Evolutionary conservation across 169 alveolate genomes (phyloP), one percentile per base, ranked within the genome.

Genomic region (Eimeria necatrix): DNA sequence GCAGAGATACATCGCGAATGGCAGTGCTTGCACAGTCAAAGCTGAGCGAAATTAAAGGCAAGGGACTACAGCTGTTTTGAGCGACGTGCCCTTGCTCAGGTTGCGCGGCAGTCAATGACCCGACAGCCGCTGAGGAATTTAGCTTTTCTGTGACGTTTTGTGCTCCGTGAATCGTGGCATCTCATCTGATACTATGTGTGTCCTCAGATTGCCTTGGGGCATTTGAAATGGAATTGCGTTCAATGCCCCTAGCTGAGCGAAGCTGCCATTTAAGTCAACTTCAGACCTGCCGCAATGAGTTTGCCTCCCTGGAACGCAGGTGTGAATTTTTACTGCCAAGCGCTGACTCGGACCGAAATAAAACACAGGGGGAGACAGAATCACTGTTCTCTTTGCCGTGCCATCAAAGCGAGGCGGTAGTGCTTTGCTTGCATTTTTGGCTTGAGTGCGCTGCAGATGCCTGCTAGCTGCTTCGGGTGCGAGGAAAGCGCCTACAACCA

Each of bases 181-280:
- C 41, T 32, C 3, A 32, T 32, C 41, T 32, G 41, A 32, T 32
- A 32, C 41, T 32, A 12, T 48, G 56, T 9, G 14, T 51, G 14
- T 32, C 3, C 60, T 24, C 92, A 85, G 92, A 85, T 78, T 85
- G 92, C 64, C 92, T 85, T 20, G 92, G 81, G 22, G 92, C 92
- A 41, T 53, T 85, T 41, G 92, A 85, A 85, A 85, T 85, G 92
- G 92, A 85, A n/a, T 52, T 85, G 61, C 78, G 92, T n/a, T 85
- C 92, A 51, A 85, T 85, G 92, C 52, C 92, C 2, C 81, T 78
- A 85, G 80, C 92, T 4, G 51, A 85, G 70, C 80, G 92, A 32
- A 60, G 64, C 51, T 32, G 81, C 80, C 52, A 85, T 85, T 24
- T 85, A 41, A 60, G 14, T 24, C 64, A 85, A 24, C 76, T 85